Conservation (phyloP, 805 yeast genomes). For the Ogataea paradorogensis region DNA sequence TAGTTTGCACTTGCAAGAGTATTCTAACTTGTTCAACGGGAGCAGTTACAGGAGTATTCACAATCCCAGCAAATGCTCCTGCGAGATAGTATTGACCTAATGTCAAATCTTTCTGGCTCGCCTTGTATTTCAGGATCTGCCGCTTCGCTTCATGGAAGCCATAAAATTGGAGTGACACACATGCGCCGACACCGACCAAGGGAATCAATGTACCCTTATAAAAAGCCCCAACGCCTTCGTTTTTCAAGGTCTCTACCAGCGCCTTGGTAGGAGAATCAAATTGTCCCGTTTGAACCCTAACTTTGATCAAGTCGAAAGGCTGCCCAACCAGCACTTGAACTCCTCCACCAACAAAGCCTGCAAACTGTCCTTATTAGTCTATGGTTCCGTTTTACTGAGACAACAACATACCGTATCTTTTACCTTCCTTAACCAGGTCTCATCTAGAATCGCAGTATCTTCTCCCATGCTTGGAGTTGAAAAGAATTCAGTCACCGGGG, state of each 20-base stretch:
- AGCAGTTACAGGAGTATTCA: conserved; percentile 59
- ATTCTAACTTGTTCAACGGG: conserved; percentile 70
- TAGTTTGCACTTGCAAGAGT: conserved; percentile 52
- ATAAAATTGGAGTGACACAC: conserved; percentile 67
- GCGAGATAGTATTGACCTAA: conserved; percentile 56
- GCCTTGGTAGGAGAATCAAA: conserved; percentile 50
- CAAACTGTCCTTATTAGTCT: conserved; percentile 29
- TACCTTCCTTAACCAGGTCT: conserved; percentile 41
- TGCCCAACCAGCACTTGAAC: conserved; percentile 58
- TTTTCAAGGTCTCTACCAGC: conserved; percentile 49
- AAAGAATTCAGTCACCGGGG: not conserved
- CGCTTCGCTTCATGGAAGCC: conserved; percentile 70
- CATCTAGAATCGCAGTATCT: conserved; percentile 23
- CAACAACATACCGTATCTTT: conserved; percentile 44
- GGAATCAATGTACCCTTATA: conserved; percentile 71
- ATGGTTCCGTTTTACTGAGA: not conserved
- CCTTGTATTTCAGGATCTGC: conserved; percentile 40
- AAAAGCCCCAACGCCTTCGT: conserved; percentile 61
- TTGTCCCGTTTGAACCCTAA: conserved; percentile 68
- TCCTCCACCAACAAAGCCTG: conserved; percentile 55
- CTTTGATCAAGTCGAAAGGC: conserved; percentile 70
- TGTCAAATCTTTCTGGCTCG: conserved; percentile 35
- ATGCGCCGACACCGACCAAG: conserved; percentile 64
- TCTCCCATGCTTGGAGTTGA: not conserved
- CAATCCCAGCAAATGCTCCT: conserved; percentile 65